Conservation (phyloP, 1,139 yeast genomes). For the Taiozyma sp. region DNA sequence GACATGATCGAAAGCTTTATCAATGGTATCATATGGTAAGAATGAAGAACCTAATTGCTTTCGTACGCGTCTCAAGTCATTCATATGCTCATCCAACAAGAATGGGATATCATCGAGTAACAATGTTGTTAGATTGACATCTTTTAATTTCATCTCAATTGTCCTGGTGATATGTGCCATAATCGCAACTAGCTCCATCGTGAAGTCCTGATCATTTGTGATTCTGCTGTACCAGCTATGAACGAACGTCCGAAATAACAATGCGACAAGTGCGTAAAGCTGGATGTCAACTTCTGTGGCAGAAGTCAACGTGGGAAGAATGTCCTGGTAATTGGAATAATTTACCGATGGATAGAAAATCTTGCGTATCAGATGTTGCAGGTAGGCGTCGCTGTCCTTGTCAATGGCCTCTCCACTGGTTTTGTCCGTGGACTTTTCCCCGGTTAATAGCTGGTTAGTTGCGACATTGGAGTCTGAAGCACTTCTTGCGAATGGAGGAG, state of each 20-base stretch:
- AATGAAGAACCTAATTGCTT: conserved; percentile 22
- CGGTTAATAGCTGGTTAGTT: background rate
- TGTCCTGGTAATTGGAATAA: conserved; percentile 18
- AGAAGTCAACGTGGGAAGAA: conserved; percentile 30
- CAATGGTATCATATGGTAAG: conserved; percentile 26
- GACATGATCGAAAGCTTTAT: conserved; percentile 29
- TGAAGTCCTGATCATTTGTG: conserved; percentile 36
- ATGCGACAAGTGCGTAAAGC: conserved; percentile 38
- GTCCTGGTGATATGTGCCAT: conserved; percentile 33
- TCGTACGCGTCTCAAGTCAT: conserved; percentile 21
- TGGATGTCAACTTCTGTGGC: conserved; percentile 33
- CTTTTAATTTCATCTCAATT: conserved; percentile 30
- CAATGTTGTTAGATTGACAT: conserved; percentile 27
- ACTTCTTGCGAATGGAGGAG: background rate
- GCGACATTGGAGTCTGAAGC: background rate
- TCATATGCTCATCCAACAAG: conserved; percentile 32
- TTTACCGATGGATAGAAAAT: conserved; percentile 20
- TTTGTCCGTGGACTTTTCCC: background rate
- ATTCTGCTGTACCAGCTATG: conserved; percentile 38
- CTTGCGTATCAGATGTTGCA: conserved; percentile 23
- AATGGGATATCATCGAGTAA: conserved; percentile 38
- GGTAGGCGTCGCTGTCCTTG: background rate
- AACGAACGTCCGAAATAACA: conserved; percentile 39
- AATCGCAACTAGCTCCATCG: conserved; percentile 32
- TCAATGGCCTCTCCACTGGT: background rate